These are phyloP conservation scores for Helichrysum umbraculigerum DNA, from an alignment of 129 eudicot species.

Conservation along the genomic window DNA sequence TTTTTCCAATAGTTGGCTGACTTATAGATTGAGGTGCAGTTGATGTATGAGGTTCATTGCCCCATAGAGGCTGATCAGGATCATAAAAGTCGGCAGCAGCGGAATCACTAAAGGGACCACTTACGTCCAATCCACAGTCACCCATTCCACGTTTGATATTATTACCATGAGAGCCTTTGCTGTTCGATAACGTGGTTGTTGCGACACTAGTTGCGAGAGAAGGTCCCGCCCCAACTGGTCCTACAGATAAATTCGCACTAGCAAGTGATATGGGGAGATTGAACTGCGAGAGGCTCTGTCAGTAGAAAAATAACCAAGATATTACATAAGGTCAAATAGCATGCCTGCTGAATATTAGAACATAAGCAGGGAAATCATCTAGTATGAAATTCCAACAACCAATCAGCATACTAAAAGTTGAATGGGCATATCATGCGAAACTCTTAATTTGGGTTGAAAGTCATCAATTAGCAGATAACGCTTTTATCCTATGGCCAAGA, in stretches of 20 bases:
- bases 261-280: slow-evolving; percentile 90
- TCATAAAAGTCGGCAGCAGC: slow-evolving; percentile 83
- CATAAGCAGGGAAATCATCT: slow-evolving; percentile 3
- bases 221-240: slow-evolving; percentile 55
- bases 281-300: slow-evolving; percentile 96
- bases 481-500: no score
- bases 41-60: slow-evolving; percentile 71
- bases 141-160: slow-evolving; percentile 34
- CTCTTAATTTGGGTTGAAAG: no score
- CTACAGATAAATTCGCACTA: slow-evolving; percentile 59
- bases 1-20: slow-evolving; percentile 41
- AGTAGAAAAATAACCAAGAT: slow-evolving; percentile 28
- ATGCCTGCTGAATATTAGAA: slow-evolving; percentile 20
- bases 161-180: slow-evolving; percentile 22
- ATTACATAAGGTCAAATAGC: neutral
- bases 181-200: slow-evolving; percentile 39
- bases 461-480: no score
- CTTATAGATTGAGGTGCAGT: slow-evolving; percentile 38
- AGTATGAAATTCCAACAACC: neutral
- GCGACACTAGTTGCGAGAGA: slow-evolving; percentile 54
- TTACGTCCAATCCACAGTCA: slow-evolving; percentile 25
- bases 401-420: slow-evolving; percentile 4
- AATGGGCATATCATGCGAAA: neutral
- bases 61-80: slow-evolving; percentile 95
- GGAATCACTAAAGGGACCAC: slow-evolving; percentile 42